Conservation (phyloP, 805 yeast genomes). For the Jamesozyma rosinii region DNA sequence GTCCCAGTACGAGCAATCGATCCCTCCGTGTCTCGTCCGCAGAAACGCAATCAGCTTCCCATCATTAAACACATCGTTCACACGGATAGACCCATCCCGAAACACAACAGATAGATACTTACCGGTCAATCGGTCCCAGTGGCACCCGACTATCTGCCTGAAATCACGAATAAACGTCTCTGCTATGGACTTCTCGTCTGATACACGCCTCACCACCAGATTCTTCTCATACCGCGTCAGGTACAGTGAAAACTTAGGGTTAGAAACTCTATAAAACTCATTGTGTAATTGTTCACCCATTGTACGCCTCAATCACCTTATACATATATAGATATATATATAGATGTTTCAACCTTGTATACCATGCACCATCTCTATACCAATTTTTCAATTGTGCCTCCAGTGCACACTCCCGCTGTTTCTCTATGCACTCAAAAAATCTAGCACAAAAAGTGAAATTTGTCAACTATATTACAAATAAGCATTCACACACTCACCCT, state of each 20-base stretch:
- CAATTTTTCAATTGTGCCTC: too few species aligned
- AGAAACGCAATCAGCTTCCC: constrained; percentile 19
- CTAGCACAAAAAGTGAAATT: too few species aligned
- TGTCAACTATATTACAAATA: too few species aligned
- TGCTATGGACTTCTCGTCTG: constrained; percentile 16
- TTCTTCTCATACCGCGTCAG: constrained; percentile 10
- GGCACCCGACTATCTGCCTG: constrained; percentile 9
- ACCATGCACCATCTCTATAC: too few species aligned
- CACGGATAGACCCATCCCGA: constrained; percentile 40
- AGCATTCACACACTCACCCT: neutral
- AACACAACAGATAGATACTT: constrained; percentile 39
- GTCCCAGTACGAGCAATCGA: constrained; percentile 1
- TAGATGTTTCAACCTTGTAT: too few species aligned
- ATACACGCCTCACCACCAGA: constrained; percentile 10
- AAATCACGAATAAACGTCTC: constrained; percentile 17
- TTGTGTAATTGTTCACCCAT: neutral
- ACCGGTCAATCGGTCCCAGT: constrained; percentile 23
- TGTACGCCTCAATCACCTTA: too few species aligned
- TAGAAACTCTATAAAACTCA: constrained; percentile 4
- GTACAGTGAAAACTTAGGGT: constrained; percentile 14
- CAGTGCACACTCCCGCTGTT: too few species aligned
- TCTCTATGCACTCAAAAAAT: too few species aligned
- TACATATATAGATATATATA: too few species aligned
- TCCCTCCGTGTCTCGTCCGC: constrained; percentile 9
- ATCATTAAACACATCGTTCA: constrained; percentile 35